Base-by-base conservation (phyloP, 331 rosid genomes). In the Arachis monticola region DNA sequence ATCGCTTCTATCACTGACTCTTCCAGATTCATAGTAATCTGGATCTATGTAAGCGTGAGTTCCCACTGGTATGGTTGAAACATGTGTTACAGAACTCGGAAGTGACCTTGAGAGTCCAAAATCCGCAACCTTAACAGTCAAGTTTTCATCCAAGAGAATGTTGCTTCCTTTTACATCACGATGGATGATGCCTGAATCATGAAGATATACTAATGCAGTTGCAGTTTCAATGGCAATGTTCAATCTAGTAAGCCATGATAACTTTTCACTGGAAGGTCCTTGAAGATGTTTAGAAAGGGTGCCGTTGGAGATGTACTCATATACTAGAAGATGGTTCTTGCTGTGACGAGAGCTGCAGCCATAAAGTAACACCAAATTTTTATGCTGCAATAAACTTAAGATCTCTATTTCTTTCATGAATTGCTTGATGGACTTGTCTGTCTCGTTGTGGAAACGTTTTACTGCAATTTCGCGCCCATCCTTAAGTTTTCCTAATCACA, bases 41-140 rank as follows among this genome's bases (percentile, higher is more conserved):
- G 97, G 94, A 75, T 88, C 97, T 2, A 91, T 80, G n/a, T 91
- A 91, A 41, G 86, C 92, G 0, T 76, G 91, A 81, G 97, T 91
- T 46, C 97, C 97, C 48, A 81, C 91, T 46, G 95, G 90, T 44
- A 82, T 79, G 8, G 97, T 91, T 14, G 92, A 82, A 32, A 87
- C 45, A 38, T 91, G 94, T 1, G 91, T 84, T 70, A 55, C 84
- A 60, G 66, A 40, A 0, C 12, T 70, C 1, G 87, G 91, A 69
- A 86, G 82, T 59, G 10, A 51, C 3, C 91, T 77, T 22, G 92
- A 85, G 7, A 87, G 81, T 44, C 95, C 95, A 31, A 91, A 91
- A 77, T 89, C 97, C 3, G 88, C 89, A 13, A 91, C 91, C 78
- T 87, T 91, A 7, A 82, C 97, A 0, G n/a, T 3, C 30, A 79